Conservation (phyloP, 2,329 filamentous ascomycete genomes). For the Talaromyces sp. region DNA sequence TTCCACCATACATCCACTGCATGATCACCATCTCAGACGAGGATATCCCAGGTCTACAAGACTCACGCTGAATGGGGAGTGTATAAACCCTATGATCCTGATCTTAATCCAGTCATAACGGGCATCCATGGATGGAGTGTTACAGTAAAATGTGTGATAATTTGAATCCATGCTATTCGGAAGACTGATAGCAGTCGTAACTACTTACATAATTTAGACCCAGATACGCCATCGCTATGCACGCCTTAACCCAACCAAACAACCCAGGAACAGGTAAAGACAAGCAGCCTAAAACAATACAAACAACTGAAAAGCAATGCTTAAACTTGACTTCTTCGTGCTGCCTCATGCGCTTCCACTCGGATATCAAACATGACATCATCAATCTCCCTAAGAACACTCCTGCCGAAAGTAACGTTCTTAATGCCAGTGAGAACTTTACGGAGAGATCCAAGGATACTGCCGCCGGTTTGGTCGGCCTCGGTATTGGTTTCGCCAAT, state of each 20-base stretch:
- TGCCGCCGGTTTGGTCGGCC: neutral
- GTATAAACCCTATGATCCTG: no score
- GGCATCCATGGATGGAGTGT: no score
- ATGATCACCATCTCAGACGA: no score
- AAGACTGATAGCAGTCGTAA: neutral
- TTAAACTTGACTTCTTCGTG: conserved; percentile 42
- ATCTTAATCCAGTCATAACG: no score
- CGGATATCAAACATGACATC: conserved; percentile 76
- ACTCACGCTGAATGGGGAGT: no score
- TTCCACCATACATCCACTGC: no score
- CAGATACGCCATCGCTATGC: conserved; percentile 15
- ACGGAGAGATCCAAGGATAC: conserved; percentile 52
- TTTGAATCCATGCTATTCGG: no score
- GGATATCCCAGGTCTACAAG: no score
- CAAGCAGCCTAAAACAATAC: neutral
- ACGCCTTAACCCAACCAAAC: neutral
- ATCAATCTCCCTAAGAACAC: conserved; percentile 66
- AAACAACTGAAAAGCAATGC: neutral
- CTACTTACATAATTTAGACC: neutral
- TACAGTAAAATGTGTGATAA: no score
- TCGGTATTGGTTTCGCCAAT: conserved; percentile 9
- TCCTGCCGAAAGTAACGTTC: conserved; percentile 55
- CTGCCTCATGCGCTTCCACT: conserved; percentile 66
- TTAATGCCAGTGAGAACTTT: conserved; percentile 57
- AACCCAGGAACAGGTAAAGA: neutral